Conservation (phyloP, 345 rosid genomes). For the Brassica nigra region DNA sequence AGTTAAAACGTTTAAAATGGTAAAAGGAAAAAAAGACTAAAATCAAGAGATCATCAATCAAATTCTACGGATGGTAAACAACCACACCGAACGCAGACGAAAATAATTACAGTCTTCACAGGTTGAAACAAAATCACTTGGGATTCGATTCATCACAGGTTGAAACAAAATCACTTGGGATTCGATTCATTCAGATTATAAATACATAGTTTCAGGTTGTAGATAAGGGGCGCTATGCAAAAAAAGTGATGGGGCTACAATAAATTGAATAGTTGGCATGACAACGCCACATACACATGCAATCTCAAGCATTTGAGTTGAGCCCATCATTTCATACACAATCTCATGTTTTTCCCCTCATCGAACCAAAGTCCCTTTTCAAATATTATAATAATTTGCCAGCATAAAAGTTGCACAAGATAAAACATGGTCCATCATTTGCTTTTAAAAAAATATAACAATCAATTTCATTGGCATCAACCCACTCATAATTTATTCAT, state of each 20-base stretch:
- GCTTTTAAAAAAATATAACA: not conserved
- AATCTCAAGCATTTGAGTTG: constrained; percentile 35
- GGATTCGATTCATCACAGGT: not conserved
- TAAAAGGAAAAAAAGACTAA: not conserved
- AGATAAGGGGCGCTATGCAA: constrained; percentile 2
- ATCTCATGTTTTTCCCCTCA: constrained; percentile 31
- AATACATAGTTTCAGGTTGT: not conserved
- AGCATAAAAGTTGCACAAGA: constrained; percentile 42
- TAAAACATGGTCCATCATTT: constrained; percentile 38
- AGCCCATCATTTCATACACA: constrained; percentile 45
- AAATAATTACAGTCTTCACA: not conserved
- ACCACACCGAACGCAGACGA: not conserved
- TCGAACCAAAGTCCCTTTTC: constrained; percentile 18
- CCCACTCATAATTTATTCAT: not conserved
- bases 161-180: too few species aligned
- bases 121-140: not conserved
- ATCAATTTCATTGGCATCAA: not conserved
- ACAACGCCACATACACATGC: constrained; percentile 42
- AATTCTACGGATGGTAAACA: constrained; percentile 5
- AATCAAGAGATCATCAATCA: not conserved
- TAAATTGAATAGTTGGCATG: constrained; percentile 34
- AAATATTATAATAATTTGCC: constrained; percentile 25
- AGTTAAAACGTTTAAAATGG: not conserved
- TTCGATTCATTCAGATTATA: constrained; percentile 6
- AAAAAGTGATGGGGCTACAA: constrained; percentile 26